These are phyloP conservation scores for Apostasia shenzhenica DNA, from an alignment of 106 monocot genomes.

Conservation along the genomic window DNA sequence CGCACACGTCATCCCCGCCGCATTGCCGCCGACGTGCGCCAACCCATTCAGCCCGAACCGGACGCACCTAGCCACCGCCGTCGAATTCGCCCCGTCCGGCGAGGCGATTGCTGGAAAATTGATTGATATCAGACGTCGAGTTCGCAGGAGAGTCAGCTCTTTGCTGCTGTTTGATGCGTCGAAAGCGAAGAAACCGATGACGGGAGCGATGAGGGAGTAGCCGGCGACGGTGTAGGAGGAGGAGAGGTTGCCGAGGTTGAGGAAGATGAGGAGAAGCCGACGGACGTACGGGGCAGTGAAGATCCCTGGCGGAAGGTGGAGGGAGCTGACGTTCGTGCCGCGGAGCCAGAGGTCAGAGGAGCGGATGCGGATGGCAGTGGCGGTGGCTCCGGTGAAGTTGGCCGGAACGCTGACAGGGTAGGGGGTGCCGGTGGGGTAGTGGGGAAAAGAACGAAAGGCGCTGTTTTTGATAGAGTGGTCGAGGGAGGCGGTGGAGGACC, in stretches of 20 bases:
- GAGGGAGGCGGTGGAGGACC: not conserved
- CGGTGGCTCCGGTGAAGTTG: conserved; percentile 16
- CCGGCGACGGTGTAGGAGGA: conserved; percentile 14
- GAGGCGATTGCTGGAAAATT: conserved; percentile 6
- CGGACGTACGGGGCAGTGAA: conserved; percentile 2
- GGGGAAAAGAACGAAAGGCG: conserved; percentile 7
- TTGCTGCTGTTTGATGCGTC: conserved; percentile 2
- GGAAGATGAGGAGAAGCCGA: conserved; percentile 17
- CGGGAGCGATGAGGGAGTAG: conserved; percentile 14
- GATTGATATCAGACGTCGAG: conserved; percentile 10
- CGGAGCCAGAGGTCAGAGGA: conserved; percentile 12
- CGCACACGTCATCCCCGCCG: conserved; percentile 10
- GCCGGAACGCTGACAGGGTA: conserved; percentile 21
- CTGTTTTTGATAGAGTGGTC: conserved; percentile 13
- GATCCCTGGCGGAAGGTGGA: conserved; percentile 18
- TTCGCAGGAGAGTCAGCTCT: not conserved
- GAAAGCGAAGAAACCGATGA: conserved; percentile 30
- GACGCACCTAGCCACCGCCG: conserved; percentile 12
- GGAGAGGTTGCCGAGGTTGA: conserved; percentile 24
- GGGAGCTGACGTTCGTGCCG: not conserved
- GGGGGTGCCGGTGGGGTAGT: conserved; percentile 1
- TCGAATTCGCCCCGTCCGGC: not conserved
- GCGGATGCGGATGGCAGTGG: conserved; percentile 9
- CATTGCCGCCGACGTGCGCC: not conserved
- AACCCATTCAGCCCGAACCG: conserved; percentile 11